Evolutionary conservation across 768 basidiomycete species (phyloP).

Genomic region (Amanita pseudoporphyria): DNA sequence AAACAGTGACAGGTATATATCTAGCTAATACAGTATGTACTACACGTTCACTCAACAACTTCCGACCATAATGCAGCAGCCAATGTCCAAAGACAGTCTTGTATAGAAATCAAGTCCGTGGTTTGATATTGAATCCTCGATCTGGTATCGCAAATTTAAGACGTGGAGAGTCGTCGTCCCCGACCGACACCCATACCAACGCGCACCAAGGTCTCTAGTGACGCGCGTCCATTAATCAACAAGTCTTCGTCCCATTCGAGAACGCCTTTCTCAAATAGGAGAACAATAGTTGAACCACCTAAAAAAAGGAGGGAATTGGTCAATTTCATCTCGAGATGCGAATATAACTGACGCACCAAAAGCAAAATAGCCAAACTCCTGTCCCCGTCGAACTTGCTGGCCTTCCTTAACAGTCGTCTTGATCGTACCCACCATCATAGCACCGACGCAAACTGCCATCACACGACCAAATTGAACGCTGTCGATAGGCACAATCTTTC

Average conservation of each 20-base stretch:
- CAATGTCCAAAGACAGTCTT: too few species aligned
- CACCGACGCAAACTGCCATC: conserved; percentile 86
- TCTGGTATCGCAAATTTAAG: neutral
- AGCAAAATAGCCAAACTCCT: conserved; percentile 92
- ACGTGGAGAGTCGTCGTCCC: neutral
- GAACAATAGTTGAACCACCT: conserved; percentile 91
- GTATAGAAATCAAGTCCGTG: too few species aligned
- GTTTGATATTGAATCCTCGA: too few species aligned
- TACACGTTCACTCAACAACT: too few species aligned
- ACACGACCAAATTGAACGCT: conserved; percentile 85
- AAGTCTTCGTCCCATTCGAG: conserved; percentile 92
- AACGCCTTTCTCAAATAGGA: conserved; percentile 77
- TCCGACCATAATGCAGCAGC: too few species aligned
- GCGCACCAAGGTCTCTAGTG: conserved; percentile 84
- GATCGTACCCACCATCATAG: conserved; percentile 95
- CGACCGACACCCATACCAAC: conserved; percentile 80
- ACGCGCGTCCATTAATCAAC: conserved; percentile 70
- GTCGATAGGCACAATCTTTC: conserved; percentile 90
- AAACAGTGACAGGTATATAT: too few species aligned
- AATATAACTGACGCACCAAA: conserved; percentile 53
- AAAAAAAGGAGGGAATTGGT: neutral
- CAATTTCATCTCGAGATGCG: conserved; percentile 4
- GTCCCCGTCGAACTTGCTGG: conserved; percentile 66
- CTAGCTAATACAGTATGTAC: too few species aligned
- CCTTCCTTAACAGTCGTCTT: conserved; percentile 82